Percentiles rank a stretch among this genome's conserved stretches.
These are phyloP conservation scores for Ananas comosus DNA, from an alignment of 176 grass and related monocot genomes.

Conservation along the genomic window DNA sequence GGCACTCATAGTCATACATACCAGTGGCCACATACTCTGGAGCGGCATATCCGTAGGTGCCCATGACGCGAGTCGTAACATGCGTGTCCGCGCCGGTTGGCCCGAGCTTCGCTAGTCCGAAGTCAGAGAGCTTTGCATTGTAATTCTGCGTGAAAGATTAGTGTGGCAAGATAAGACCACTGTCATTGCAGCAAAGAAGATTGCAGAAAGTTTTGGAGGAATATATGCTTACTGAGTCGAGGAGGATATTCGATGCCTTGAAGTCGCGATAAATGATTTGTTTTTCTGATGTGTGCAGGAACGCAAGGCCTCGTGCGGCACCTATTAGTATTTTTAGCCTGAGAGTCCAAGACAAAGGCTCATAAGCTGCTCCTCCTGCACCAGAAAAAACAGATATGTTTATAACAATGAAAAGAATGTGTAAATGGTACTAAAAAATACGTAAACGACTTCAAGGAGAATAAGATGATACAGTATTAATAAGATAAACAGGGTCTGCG, in stretches of 20 bases:
- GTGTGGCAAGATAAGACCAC: not conserved
- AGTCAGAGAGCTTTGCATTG: conserved; percentile 81
- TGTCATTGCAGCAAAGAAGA: conserved; percentile 1
- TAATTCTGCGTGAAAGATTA: conserved; percentile 41
- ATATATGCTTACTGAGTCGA: conserved; percentile 50
- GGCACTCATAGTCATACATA: conserved; percentile 26
- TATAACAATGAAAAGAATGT: too few relatives aligned
- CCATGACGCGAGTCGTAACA: conserved; percentile 86
- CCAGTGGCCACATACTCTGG: conserved; percentile 86
- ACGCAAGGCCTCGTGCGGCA: conserved; percentile 81
- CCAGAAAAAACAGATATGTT: conserved; percentile 9
- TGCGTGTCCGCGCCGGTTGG: conserved; percentile 76
- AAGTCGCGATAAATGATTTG: conserved; percentile 91
- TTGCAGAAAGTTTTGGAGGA: conserved; percentile 2
- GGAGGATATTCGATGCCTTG: conserved; percentile 78
- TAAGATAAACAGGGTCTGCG: too few relatives aligned
- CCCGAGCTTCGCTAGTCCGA: conserved; percentile 85
- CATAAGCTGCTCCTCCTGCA: conserved; percentile 43
- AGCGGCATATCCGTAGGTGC: conserved; percentile 84
- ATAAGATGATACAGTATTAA: too few relatives aligned
- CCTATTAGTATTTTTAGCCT: conserved; percentile 88
- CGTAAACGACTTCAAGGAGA: not conserved
- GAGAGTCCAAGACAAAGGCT: conserved; percentile 67
- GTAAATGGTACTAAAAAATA: not conserved
- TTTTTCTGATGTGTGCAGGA: conserved; percentile 74